These are phyloP conservation scores for Coniophora puteana DNA, from an alignment of 1,284 basidiomycete species.

Conservation along the genomic window DNA sequence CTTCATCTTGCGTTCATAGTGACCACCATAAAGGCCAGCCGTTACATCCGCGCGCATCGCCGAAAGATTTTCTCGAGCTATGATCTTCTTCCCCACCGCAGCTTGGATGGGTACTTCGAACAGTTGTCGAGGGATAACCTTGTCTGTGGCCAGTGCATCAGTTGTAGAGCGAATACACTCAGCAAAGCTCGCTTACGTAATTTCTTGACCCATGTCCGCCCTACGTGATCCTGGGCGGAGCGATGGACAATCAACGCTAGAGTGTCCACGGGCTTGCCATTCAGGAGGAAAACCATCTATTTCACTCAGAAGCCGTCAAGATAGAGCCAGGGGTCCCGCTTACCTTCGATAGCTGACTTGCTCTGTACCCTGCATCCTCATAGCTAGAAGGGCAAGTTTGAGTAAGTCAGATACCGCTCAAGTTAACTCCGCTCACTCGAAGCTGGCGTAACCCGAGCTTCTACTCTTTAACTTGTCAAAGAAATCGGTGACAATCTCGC, in stretches of 20 bases:
- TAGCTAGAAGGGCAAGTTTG: constrained; percentile 51
- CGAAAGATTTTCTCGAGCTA: constrained; percentile 87
- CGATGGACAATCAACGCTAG: constrained; percentile 87
- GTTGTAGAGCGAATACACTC: background rate
- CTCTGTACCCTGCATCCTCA: constrained; percentile 85
- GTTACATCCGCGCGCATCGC: constrained; percentile 94
- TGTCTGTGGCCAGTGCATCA: constrained; percentile 44
- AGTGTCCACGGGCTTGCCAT: constrained; percentile 86
- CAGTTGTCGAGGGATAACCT: constrained; percentile 88
- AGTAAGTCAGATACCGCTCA: background rate
- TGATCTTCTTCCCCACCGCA: constrained; percentile 79
- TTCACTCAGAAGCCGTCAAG: constrained; percentile 4
- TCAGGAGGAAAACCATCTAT: constrained; percentile 86
- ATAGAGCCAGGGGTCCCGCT: constrained; percentile 7
- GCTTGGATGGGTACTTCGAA: constrained; percentile 95
- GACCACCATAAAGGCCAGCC: constrained; percentile 89
- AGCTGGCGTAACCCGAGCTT: constrained; percentile 90
- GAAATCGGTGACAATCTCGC: constrained; percentile 91
- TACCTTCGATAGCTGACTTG: constrained; percentile 80
- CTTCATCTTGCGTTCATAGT: constrained; percentile 91
- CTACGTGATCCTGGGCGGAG: constrained; percentile 68
- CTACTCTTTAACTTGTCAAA: constrained; percentile 89
- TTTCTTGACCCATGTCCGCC: constrained; percentile 83
- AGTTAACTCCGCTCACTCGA: constrained; percentile 59
- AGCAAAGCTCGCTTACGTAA: constrained; percentile 55